Conservation (phyloP, 352 stramenopile genomes). For the Phytophthora citricola region DNA sequence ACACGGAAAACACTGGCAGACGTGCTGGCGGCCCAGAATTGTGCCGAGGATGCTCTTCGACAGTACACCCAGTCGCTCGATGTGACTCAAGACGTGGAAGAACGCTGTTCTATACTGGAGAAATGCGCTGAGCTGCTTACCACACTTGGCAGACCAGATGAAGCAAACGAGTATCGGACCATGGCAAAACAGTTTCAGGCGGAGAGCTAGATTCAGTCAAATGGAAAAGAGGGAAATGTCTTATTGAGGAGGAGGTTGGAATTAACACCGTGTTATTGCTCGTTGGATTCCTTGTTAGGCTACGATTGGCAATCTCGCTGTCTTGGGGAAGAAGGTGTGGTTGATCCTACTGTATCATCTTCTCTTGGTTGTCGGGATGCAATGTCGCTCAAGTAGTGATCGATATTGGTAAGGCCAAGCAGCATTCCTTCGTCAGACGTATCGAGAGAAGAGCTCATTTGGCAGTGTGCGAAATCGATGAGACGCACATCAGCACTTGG, state of each 20-base stretch:
- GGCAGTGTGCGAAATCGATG: constrained; percentile 84
- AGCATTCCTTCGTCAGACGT: constrained; percentile 70
- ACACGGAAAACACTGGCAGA: constrained; percentile 82
- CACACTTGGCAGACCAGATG: constrained; percentile 74
- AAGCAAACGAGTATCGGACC: constrained; percentile 65
- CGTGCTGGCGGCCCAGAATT: constrained; percentile 82
- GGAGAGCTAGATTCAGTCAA: constrained; percentile 13
- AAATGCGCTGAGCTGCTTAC: constrained; percentile 68
- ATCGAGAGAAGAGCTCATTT: constrained; percentile 61
- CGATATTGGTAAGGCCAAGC: constrained; percentile 72
- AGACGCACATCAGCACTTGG: constrained; percentile 58
- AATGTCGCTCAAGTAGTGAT: constrained; percentile 44
- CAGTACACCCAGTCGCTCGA: constrained; percentile 75
- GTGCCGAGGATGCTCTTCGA: constrained; percentile 69
- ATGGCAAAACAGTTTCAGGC: constrained; percentile 64
- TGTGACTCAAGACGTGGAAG: constrained; percentile 38
- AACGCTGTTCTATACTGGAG: constrained; percentile 61
- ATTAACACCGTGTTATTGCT: constrained; percentile 1
- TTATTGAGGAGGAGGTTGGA: constrained; percentile 6
- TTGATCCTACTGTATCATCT: constrained; percentile 4
- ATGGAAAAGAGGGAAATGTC: constrained; percentile 5
- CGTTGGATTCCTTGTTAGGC: constrained; percentile 10
- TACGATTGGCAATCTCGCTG: constrained; percentile 13
- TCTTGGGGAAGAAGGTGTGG: constrained; percentile 2
- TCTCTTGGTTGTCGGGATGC: constrained; percentile 31